Evolutionary conservation across 228 moss, liverwort and hornwort genomes (phyloP).

Genomic region (Sphagnum magellanicum): DNA sequence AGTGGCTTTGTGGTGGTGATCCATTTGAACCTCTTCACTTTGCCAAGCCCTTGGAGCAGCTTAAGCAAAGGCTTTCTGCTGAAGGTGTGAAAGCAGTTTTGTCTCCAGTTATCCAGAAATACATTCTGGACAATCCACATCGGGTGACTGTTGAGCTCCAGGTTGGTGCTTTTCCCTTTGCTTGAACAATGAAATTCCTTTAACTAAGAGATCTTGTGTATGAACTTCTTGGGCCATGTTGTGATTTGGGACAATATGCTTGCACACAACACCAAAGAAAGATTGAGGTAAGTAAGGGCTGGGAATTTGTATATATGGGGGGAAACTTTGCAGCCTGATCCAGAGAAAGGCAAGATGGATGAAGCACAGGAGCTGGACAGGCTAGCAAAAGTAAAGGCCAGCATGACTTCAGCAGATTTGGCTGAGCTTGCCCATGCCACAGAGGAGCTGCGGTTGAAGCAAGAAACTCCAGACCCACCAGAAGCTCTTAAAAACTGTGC

Average conservation of each 20-base stretch:
- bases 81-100: slow-evolving; percentile 95
- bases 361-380: slow-evolving; percentile 85
- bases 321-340: slow-evolving; percentile 59
- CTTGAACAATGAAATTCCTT: not conserved
- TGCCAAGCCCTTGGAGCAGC: slow-evolving; percentile 89
- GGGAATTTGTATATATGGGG: not conserved
- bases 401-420: slow-evolving; percentile 83
- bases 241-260: too few relatives aligned
- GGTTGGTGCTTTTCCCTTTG: slow-evolving; percentile 21
- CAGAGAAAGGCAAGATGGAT: slow-evolving; percentile 73
- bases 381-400: slow-evolving; percentile 67
- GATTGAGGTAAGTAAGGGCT: too few relatives aligned
- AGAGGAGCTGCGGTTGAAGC: slow-evolving; percentile 81
- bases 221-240: too few relatives aligned
- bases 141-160: slow-evolving; percentile 91
- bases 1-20: slow-evolving; percentile 96
- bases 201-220: too few relatives aligned
- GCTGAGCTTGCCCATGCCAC: slow-evolving; percentile 89
- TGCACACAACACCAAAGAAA: too few relatives aligned
- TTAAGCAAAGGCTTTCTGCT: slow-evolving; percentile 66
- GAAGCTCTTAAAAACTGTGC: slow-evolving; percentile 89
- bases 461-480: slow-evolving; percentile 92
- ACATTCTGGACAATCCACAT: slow-evolving; percentile 80
- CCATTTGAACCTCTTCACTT: slow-evolving; percentile 96
- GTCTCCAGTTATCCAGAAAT: slow-evolving; percentile 89